Evolutionary conservation across 176 grass and related monocot species (phyloP).

Genomic region (Oryza glaberrima): DNA sequence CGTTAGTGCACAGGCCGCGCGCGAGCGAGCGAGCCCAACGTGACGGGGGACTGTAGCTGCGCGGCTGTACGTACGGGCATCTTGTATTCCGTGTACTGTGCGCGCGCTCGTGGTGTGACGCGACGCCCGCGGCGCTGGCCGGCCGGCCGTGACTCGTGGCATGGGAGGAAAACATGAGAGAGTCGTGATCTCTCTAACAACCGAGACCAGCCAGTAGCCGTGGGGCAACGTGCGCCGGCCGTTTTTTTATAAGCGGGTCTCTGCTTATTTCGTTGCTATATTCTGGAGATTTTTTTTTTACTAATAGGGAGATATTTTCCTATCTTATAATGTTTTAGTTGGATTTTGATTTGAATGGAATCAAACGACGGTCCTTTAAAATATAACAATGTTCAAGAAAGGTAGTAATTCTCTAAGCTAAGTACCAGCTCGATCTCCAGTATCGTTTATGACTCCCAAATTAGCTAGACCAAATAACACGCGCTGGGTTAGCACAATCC

Average conservation of each 20-base stretch:
- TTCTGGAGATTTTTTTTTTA: not conserved
- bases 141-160: not conserved
- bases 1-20: no score
- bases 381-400: no score
- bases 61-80: not conserved
- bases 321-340: not conserved
- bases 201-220: not conserved
- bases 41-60: constrained; percentile 25
- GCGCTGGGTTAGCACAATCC: no score
- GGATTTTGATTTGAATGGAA: no score
- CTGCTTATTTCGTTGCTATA: constrained; percentile 6
- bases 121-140: constrained; percentile 21
- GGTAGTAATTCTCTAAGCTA: no score
- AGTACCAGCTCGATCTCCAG: no score
- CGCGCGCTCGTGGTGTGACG: constrained; percentile 32
- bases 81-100: not conserved
- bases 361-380: no score
- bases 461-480: no score
- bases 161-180: not conserved
- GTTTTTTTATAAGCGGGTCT: not conserved
- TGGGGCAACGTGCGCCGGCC: constrained; percentile 26
- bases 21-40: not conserved
- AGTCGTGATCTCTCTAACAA: constrained; percentile 30
- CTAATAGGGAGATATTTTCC: no score
- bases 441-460: no score